These are phyloP conservation scores for Tillandsia leiboldiana DNA, from an alignment of 176 grass and related monocot species.

Conservation along the genomic window DNA sequence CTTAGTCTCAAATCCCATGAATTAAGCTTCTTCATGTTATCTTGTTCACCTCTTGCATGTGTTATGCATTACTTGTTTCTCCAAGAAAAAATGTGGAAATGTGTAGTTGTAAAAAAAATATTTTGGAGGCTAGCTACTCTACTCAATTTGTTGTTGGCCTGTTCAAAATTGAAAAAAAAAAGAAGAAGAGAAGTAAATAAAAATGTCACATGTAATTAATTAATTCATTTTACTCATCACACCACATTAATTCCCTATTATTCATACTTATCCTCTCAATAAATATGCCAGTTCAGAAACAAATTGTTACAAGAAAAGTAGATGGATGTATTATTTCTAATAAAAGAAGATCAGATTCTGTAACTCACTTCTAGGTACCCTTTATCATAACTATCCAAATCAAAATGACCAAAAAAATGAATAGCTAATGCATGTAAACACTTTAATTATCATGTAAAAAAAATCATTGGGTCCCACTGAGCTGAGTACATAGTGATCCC, in stretches of 20 bases:
- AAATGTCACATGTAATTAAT: not conserved
- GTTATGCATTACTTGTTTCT: not conserved
- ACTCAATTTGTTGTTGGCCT: not conserved
- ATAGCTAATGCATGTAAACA: not conserved
- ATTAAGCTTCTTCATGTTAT: not conserved
- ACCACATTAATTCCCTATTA: not conserved
- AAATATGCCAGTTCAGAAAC: too few species aligned
- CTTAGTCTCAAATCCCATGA: not conserved
- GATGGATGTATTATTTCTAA: too few species aligned
- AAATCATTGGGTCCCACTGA: not conserved
- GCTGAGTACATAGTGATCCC: not conserved
- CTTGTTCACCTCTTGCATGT: not conserved
- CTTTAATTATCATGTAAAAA: not conserved
- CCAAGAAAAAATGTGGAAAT: not conserved
- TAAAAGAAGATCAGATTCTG: too few species aligned
- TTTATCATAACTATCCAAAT: not conserved
- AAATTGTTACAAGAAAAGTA: too few species aligned
- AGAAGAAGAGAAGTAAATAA: not conserved
- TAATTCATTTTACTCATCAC: not conserved
- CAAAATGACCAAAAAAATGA: not conserved
- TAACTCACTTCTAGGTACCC: not conserved
- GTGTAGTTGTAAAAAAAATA: not conserved
- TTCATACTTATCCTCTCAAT: not conserved
- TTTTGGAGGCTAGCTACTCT: not conserved
- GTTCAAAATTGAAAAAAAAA: not conserved